Evolutionary conservation across 164 flowering plant species (phyloP), one percentile per base, ranked within the genome.

Genomic region (Dillenia suffruticosa): DNA sequence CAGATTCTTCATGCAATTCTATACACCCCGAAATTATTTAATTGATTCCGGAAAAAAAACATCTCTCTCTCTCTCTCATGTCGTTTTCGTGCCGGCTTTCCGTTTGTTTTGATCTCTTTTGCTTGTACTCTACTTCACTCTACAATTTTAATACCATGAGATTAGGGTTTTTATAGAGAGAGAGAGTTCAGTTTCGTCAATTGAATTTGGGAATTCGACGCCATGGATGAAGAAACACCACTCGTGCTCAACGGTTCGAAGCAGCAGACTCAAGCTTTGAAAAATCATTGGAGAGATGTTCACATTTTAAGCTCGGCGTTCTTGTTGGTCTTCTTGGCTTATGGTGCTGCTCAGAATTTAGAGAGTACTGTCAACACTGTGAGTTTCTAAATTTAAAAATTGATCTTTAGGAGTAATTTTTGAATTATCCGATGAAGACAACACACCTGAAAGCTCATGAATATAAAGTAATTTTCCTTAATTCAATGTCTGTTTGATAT

Each of bases 331-430:
- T 94, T 94, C 64, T 75, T 84, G 15, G 97, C 99, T 58, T 91
- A 87, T 66, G 90, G 95, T 9, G 97, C 99, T 66, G 93, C 85
- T 54, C 97, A 91, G 84, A 94, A 94, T 62, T 57, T 94, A 72
- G 80, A 94, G 76, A 91, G 83, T 63, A 83, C 92, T 0, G 65
- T 91, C 46, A 86, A 90, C 72, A 81, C 83, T 57, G 98, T 90
- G 68, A 81, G 83, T 72, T 46, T 61, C 47, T 15, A 8, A 14
- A 26, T 53, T 16, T 1, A 7, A 26, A 17, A 9, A 51, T 58
- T n/a, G 8, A 14, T 5, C 58, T 44, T 64, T 32, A 14, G 10
- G n/a, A 12, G 44, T 13, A 10, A 6, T 40, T 51, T 51, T 61
- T n/a, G 12, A 12, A n/a, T 50, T 51, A 51, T 49, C 11, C 15